A percentile compares a stretch with the other conserved stretches of the same genome.
These are phyloP conservation scores for Colletotrichum graminicola DNA, from an alignment of 2,329 filamentous ascomycete species.

Conservation along the genomic window DNA sequence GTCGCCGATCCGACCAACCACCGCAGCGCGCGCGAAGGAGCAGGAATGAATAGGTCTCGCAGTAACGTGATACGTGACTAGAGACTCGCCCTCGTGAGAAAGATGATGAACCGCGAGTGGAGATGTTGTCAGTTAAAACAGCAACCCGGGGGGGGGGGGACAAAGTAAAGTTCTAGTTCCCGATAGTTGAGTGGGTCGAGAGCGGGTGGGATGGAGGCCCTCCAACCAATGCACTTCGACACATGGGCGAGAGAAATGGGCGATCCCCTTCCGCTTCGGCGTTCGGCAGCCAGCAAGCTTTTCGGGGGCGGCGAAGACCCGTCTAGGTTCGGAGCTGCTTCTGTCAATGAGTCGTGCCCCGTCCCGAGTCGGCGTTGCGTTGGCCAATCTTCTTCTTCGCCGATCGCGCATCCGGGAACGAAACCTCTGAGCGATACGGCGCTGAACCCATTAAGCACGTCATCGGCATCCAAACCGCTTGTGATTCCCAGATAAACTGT, in stretches of 20 bases:
- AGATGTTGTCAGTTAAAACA: background rate
- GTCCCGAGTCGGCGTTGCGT: background rate
- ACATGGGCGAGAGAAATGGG: background rate
- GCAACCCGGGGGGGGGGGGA: too few species aligned
- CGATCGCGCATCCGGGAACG: too few species aligned
- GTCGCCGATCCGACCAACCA: background rate
- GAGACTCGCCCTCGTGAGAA: background rate
- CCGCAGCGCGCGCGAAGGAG: background rate
- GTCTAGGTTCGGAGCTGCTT: constrained; percentile 1
- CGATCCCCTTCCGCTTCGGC: constrained; percentile 32
- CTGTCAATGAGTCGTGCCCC: background rate
- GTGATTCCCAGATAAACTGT: background rate
- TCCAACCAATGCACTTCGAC: constrained; percentile 10
- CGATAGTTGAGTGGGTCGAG: background rate
- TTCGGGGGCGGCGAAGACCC: background rate
- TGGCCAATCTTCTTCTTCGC: background rate
- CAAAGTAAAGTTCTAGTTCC: background rate
- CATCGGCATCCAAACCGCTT: background rate
- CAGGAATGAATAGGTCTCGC: background rate
- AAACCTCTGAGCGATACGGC: background rate
- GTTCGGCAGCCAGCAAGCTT: constrained; percentile 27
- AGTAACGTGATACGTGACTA: background rate
- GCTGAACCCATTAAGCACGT: background rate
- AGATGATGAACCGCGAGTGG: background rate
- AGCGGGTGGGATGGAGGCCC: background rate